Conservation (phyloP, 2,329 filamentous ascomycete species). For the Colletotrichum gigasporum region DNA sequence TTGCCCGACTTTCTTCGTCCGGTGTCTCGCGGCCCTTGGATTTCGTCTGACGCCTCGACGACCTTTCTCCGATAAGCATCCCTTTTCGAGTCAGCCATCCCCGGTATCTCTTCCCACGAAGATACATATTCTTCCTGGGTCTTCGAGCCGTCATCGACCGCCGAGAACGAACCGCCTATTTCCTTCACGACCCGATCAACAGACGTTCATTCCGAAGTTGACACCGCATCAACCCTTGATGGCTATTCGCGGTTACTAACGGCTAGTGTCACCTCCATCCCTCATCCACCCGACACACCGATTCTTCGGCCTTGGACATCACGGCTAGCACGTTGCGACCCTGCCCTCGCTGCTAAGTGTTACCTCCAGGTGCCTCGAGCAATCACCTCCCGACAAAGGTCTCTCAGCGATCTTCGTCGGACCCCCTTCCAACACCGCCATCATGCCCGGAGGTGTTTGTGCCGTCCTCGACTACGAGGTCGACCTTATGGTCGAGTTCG, state of each 20-base stretch:
- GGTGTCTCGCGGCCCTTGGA: conserved; percentile 13
- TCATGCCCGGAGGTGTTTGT: conserved; percentile 84
- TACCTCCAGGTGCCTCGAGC: conserved; percentile 19
- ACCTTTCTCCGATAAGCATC: background rate
- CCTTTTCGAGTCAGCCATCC: conserved; percentile 19
- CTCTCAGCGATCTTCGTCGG: conserved; percentile 51
- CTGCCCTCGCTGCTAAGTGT: background rate
- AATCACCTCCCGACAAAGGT: conserved; percentile 47
- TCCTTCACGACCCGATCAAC: background rate
- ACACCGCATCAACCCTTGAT: conserved; percentile 26
- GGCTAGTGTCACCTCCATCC: conserved; percentile 1
- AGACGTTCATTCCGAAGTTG: conserved; percentile 3
- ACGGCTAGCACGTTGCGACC: background rate
- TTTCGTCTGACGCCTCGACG: conserved; percentile 8
- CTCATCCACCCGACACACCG: conserved; percentile 3
- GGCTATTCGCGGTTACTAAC: conserved; percentile 27
- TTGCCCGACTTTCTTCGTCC: conserved; percentile 23
- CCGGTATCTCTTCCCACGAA: background rate
- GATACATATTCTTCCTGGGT: background rate
- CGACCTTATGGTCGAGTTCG: conserved; percentile 95
- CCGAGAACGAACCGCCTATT: background rate
- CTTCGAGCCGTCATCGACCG: background rate
- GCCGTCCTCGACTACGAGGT: conserved; percentile 97
- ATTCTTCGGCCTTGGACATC: conserved; percentile 4
- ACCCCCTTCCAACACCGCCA: conserved; percentile 44